Percentiles rank a stretch among this genome's conserved stretches.
These are phyloP conservation scores for Chenopodium album DNA, from an alignment of 148 eudicot species.

Conservation along the genomic window DNA sequence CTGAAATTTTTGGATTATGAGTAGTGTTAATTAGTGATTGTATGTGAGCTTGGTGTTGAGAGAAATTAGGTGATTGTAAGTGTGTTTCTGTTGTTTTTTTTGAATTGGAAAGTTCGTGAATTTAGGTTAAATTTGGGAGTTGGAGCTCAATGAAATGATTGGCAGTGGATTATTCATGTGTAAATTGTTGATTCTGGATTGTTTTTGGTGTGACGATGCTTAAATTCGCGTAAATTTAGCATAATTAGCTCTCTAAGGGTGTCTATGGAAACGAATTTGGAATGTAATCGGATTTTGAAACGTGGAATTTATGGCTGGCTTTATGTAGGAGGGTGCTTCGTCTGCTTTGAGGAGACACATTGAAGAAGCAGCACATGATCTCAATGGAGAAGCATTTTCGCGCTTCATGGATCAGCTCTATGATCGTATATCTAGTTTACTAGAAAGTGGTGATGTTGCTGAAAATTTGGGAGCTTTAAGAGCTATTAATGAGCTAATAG, in stretches of 20 bases:
- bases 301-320: background rate
- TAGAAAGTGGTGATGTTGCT: conserved; percentile 75
- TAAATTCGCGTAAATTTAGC: background rate
- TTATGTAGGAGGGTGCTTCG: conserved; percentile 76
- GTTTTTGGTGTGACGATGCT: background rate
- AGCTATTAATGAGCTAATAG: conserved; percentile 91
- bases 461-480: conserved; percentile 94
- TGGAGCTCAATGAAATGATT: background rate
- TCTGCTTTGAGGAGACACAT: conserved; percentile 73
- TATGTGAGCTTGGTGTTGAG: background rate
- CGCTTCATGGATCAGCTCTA: conserved; percentile 93
- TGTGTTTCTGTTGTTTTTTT: background rate
- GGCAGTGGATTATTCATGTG: background rate
- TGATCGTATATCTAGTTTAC: conserved; percentile 72
- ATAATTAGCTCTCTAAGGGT: no score
- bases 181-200: background rate
- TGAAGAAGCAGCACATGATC: conserved; percentile 89
- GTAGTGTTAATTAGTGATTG: background rate
- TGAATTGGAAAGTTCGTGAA: background rate
- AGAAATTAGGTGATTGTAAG: background rate
- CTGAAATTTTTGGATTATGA: background rate
- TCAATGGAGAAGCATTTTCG: conserved; percentile 79
- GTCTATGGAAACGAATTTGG: no score
- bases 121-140: background rate
- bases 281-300: background rate